Evolutionary conservation across 768 basidiomycete genomes (phyloP), one percentile per base, ranked within the genome.

Genomic region (Macrolepiota dolichaula): DNA sequence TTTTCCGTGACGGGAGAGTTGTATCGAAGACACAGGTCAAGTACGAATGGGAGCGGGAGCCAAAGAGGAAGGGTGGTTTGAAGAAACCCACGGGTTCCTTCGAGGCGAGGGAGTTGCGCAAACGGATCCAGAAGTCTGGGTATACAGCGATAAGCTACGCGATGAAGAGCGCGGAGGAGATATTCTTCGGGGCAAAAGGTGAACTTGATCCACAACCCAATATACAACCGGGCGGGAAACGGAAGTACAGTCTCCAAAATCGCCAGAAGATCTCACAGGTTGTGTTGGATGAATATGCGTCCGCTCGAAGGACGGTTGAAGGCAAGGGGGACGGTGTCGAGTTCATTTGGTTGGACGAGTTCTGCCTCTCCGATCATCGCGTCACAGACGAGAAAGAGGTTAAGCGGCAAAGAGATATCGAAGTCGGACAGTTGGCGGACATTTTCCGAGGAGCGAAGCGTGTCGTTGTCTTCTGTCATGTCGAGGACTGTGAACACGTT

Each of bases 111-210:
- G 22, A 7, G 7, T 19, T 46, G 13, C 29, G 40, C 15, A 35
- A 24, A 51, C 42, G 17, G 7, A 51, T 51, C 29, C 40, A 60
- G 6, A 24, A 6, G 17, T 36, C 1, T 13, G 51, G 51, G 2
- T 61, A 61, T 29, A 55, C 52, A 5, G 59, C 59, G n/a, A 61
- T 61, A 32, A 61, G 59, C 35, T 61, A 61, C n/a, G n/a, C 52
- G 32, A 49, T 61, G 52, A 22, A 49, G 10, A 61, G 59, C 24
- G 59, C 59, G 1, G 36, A 49, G 24, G 44, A 17, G n/a, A 22
- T 61, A 13, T 61, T 61, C 17, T 7, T 19, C 7, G 24, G 36
- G 29, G 12, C 44, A 3, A 24, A 22, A 10, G 11, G 27, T 5
- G 1, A 35, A 15, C 59, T 49, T 29, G 52, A 49, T 11, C n/a